Base-by-base conservation (phyloP, 140 eudicot genomes). In the Bidens hawaiensis region DNA sequence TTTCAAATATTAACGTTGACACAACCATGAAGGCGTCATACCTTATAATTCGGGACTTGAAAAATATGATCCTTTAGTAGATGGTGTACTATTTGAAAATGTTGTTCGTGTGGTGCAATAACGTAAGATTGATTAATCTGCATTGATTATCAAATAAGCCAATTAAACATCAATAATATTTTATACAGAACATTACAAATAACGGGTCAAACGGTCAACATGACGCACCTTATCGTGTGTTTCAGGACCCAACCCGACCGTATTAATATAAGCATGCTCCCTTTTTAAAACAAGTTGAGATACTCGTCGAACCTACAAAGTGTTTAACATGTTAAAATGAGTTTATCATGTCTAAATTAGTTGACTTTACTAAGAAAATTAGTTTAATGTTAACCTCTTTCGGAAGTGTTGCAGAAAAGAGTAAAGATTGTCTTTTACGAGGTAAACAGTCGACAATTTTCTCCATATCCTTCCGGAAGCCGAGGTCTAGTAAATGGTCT, bases 401-500 rank as follows among this genome's bases (percentile, higher is more conserved):
- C 4, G 99, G 96, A 31, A 93, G 74, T 54, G 96, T 87, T 47
- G 99, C 80, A 59, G 99, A 82, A 70, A 88, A 93, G 65, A 88
- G 85, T 67, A 93, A 78, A 55, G 96, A 80, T 61, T 93, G 99
- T 64, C 87, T 76, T 69, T 78, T 85, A 68, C 99, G 94, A 53
- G 99, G 96, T 72, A 93, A 59, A 81, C 99, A 93, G 79, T 93
- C 99, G 18, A 88, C 83, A n/a, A 93, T 88, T 75, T 75, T 88
- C 76, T 93, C 99, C 69, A 93, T 67, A 60, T 93, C 99, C 77
- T 77, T 88, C n/a, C 96, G 78, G 42, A 93, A 93, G 18, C 99
- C 99, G 6, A 93, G 87, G 84, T 93, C 87, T 38, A 93, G 69
- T 30, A 93, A 67, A 72, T 75, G 89, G 51, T 93, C 96, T 27